Evolutionary conservation across 768 basidiomycete genomes (phyloP).

Genomic region (Wakefieldia striispora): DNA sequence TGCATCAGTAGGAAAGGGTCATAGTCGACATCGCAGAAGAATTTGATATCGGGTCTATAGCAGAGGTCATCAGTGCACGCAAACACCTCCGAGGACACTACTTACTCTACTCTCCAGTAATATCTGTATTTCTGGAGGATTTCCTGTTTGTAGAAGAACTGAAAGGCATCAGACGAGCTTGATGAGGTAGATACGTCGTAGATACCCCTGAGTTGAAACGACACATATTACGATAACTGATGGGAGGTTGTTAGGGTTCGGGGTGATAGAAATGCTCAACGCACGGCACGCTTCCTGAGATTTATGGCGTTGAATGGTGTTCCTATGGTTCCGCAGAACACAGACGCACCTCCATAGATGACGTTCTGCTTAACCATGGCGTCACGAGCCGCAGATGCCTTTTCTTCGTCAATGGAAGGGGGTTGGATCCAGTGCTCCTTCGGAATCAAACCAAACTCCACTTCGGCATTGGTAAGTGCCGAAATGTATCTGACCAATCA

Average conservation of each 20-base stretch:
- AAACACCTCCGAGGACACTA: conserved; percentile 2
- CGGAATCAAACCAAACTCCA: conserved; percentile 64
- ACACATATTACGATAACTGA: conserved; percentile 91
- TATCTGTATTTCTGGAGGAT: conserved; percentile 74
- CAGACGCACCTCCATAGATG: conserved; percentile 58
- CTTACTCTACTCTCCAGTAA: conserved; percentile 90
- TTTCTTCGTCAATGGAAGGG: conserved; percentile 70
- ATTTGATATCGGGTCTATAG: conserved; percentile 68
- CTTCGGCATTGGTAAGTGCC: conserved; percentile 29
- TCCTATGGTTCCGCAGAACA: conserved; percentile 2
- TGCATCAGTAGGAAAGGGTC: conserved; percentile 85
- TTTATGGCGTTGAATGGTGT: not conserved
- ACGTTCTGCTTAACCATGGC: conserved; percentile 63
- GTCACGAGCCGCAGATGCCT: conserved; percentile 53
- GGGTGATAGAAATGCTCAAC: conserved; percentile 27
- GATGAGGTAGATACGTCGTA: not conserved
- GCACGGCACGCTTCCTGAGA: conserved; percentile 69
- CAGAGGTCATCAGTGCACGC: conserved; percentile 6
- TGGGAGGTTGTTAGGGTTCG: conserved; percentile 4
- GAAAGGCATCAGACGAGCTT: conserved; percentile 1
- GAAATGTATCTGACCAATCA: conserved; percentile 29
- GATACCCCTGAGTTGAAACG: conserved; percentile 86
- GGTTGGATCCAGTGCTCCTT: conserved; percentile 76
- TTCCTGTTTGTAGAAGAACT: conserved; percentile 86
- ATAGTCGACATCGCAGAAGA: conserved; percentile 75